Conservation (phyloP, 1,284 basidiomycete species). For the Rhizoctonia solani region DNA sequence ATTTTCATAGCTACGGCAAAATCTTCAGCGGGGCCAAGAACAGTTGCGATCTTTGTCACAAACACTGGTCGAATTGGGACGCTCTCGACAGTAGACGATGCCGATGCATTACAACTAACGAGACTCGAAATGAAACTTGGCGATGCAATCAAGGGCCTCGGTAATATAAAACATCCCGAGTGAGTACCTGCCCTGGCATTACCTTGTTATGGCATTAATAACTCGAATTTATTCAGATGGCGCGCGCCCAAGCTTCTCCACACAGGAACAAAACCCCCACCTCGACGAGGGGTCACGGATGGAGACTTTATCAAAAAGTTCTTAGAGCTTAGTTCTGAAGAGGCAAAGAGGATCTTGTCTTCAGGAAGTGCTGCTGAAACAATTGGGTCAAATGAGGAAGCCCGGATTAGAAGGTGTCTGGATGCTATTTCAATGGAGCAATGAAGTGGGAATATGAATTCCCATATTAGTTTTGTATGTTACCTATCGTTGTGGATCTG, state of each 20-base stretch:
- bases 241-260: conserved; percentile 51
- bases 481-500: too few relatives aligned
- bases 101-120: conserved; percentile 66
- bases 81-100: conserved; percentile 65
- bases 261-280: conserved; percentile 57
- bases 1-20: conserved; percentile 25
- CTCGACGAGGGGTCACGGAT: conserved; percentile 74
- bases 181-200: conserved; percentile 51
- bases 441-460: background rate
- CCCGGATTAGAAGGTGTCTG: conserved; percentile 26
- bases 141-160: conserved; percentile 57
- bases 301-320: conserved; percentile 83
- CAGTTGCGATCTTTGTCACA: conserved; percentile 69
- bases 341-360: conserved; percentile 41
- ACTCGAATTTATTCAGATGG: conserved; percentile 54
- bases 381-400: background rate
- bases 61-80: conserved; percentile 80
- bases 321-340: conserved; percentile 51
- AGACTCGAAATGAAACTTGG: conserved; percentile 80
- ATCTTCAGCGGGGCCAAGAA: conserved; percentile 52
- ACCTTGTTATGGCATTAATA: conserved; percentile 20
- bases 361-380: conserved; percentile 33
- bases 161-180: conserved; percentile 67
- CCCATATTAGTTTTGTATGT: background rate
- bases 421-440: conserved; percentile 4